Conservation (phyloP, 2,329 filamentous ascomycete species). For the Xylaria sp. region DNA sequence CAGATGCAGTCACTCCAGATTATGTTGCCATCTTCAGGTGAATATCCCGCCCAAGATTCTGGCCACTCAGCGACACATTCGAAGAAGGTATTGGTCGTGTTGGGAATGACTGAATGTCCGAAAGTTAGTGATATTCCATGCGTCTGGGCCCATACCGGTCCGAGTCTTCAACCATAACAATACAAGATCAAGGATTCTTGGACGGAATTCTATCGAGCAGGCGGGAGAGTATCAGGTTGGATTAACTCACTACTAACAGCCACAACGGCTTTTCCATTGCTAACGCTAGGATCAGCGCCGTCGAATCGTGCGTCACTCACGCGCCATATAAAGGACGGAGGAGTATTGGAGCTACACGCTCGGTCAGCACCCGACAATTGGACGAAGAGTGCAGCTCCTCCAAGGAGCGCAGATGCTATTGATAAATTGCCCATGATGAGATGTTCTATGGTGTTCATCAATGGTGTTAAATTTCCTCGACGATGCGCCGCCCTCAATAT, state of each 20-base stretch:
- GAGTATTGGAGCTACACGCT: conserved; percentile 38
- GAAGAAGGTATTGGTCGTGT: conserved; percentile 43
- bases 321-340: conserved; percentile 43
- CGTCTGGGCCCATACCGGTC: background rate
- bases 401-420: conserved; percentile 25
- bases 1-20: conserved; percentile 53
- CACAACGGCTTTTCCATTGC: conserved; percentile 25
- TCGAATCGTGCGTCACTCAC: conserved; percentile 48
- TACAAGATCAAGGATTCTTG: conserved; percentile 26
- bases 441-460: background rate
- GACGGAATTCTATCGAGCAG: conserved; percentile 9
- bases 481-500: conserved; percentile 9
- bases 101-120: conserved; percentile 38
- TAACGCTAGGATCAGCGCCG: conserved; percentile 40
- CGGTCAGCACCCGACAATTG: conserved; percentile 40
- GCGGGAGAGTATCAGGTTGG: background rate
- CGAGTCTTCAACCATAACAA: background rate
- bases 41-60: conserved; percentile 49
- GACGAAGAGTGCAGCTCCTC: conserved; percentile 9
- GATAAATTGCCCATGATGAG: conserved; percentile 17
- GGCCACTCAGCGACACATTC: conserved; percentile 52
- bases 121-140: background rate
- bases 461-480: background rate
- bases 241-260: conserved; percentile 30
- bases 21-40: conserved; percentile 43